phyloP scores from a whole-genome alignment of 305 asterid genomes.

The Ruellia speciosa region DNA sequence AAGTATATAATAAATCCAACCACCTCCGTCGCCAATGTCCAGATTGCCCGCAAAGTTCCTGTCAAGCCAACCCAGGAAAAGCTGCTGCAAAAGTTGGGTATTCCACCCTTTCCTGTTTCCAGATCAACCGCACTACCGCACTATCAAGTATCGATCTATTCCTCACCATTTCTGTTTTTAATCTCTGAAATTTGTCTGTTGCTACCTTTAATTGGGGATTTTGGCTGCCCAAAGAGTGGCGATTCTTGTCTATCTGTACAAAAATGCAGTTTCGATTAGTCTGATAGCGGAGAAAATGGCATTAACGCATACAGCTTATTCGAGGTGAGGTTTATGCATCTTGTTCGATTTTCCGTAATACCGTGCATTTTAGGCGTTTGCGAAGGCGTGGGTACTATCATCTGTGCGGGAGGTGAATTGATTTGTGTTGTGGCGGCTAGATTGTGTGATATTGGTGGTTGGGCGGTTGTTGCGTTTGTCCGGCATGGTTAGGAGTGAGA shows the following conservation, averaged over 20 bases:
- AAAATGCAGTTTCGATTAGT: slow-evolving; percentile 6
- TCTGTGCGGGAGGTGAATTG: slow-evolving; percentile 21
- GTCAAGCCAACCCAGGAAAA: slow-evolving; percentile 11
- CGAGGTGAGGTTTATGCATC: slow-evolving; percentile 12
- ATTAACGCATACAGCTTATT: slow-evolving; percentile 5
- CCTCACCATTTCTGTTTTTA: too few species aligned
- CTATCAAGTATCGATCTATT: slow-evolving; percentile 23
- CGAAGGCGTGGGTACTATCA: slow-evolving; percentile 7
- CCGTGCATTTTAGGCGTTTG: slow-evolving; percentile 19
- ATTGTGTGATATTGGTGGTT: slow-evolving; percentile 9
- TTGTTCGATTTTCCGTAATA: slow-evolving; percentile 15
- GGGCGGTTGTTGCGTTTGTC: slow-evolving; percentile 17
- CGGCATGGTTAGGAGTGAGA: slow-evolving; percentile 24
- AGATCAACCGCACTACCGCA: slow-evolving; percentile 12
- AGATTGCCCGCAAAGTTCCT: slow-evolving; percentile 15
- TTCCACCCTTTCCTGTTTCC: slow-evolving; percentile 4
- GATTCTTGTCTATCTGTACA: slow-evolving; percentile 1
- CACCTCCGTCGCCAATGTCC: slow-evolving; percentile 10
- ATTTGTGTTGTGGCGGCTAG: slow-evolving; percentile 21
- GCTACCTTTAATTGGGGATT: slow-evolving; percentile 24
- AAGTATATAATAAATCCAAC: not conserved
- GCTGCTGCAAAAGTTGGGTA: slow-evolving; percentile 22
- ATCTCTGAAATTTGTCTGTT: slow-evolving; percentile 7
- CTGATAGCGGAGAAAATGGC: slow-evolving; percentile 8
- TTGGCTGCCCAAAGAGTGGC: slow-evolving; percentile 11